Evolutionary conservation across 139 green algal species (phyloP).

Genomic region (Asterochloris erici): DNA sequence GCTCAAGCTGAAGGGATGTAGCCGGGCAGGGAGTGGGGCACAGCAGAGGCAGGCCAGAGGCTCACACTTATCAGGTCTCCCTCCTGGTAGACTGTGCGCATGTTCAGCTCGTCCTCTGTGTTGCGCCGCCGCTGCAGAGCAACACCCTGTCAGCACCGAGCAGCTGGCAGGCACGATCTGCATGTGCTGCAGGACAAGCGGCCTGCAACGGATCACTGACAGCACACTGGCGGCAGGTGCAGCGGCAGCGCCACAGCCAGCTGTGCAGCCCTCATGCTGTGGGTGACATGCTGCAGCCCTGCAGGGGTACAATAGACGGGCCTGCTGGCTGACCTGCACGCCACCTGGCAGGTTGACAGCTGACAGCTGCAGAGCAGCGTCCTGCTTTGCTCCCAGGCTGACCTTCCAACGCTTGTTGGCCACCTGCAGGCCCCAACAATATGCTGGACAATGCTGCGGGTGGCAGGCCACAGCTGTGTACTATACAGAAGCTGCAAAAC

Average conservation of each 20-base stretch:
- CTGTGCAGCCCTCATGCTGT: background rate
- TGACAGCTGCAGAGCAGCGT: slow-evolving; percentile 76
- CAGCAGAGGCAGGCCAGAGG: too few species aligned
- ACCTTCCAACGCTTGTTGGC: slow-evolving; percentile 78
- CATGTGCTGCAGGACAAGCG: background rate
- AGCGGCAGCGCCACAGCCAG: background rate
- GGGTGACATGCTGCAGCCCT: background rate
- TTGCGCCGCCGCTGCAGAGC: slow-evolving; percentile 66
- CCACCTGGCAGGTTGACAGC: slow-evolving; percentile 83
- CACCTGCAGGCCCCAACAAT: slow-evolving; percentile 39
- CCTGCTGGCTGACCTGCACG: slow-evolving; percentile 35
- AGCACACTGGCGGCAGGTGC: background rate
- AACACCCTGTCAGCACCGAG: background rate
- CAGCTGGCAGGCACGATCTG: background rate
- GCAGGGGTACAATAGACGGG: background rate
- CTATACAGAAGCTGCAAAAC: slow-evolving; percentile 4
- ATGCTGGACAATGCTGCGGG: background rate
- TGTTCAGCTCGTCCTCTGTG: slow-evolving; percentile 87
- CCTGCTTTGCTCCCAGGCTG: slow-evolving; percentile 62
- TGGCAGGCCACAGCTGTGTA: slow-evolving; percentile 4
- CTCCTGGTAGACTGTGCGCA: slow-evolving; percentile 79
- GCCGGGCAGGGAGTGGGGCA: too few species aligned
- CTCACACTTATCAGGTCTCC: slow-evolving; percentile 79
- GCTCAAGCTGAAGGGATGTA: too few species aligned
- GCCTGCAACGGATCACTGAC: background rate